Conservation (phyloP, 352 stramenopile species). For the Pythium brachiatum region DNA sequence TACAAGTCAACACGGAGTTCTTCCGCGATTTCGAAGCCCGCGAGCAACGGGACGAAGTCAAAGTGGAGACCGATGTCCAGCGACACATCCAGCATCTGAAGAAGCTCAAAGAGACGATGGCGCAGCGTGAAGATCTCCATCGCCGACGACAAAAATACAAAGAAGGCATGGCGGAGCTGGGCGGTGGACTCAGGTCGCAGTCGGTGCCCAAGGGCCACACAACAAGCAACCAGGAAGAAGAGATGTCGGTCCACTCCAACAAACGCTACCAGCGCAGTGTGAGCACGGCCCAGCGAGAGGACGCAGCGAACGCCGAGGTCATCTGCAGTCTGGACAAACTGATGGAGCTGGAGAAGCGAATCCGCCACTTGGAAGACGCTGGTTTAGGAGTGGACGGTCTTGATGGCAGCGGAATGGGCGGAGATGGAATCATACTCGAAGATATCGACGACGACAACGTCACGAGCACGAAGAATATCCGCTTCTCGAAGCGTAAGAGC, state of each 20-base stretch:
- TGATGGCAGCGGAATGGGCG: constrained; percentile 29
- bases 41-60: constrained; percentile 55
- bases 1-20: constrained; percentile 90
- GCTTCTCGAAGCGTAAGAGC: constrained; percentile 53
- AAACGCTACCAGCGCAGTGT: constrained; percentile 19
- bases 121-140: constrained; percentile 60
- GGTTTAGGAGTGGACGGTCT: constrained; percentile 44
- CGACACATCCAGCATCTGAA: constrained; percentile 86
- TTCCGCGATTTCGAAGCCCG: constrained; percentile 80
- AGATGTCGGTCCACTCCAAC: constrained; percentile 18
- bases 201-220: constrained; percentile 27
- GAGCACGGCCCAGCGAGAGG: constrained; percentile 20
- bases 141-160: constrained; percentile 59
- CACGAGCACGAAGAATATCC: constrained; percentile 32
- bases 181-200: constrained; percentile 31
- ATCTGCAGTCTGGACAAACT: constrained; percentile 83
- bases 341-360: constrained; percentile 89
- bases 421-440: constrained; percentile 9
- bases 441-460: constrained; percentile 26
- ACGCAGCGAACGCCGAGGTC: constrained; percentile 34
- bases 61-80: constrained; percentile 85
- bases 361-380: constrained; percentile 76
- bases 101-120: constrained; percentile 68
- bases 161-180: constrained; percentile 55
- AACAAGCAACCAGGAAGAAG: constrained; percentile 48